A percentile compares a stretch with the other conserved stretches of the same genome.
phyloP scores from a whole-genome alignment of 495 filamentous ascomycete genomes.

The Daldinia vernicosa region DNA sequence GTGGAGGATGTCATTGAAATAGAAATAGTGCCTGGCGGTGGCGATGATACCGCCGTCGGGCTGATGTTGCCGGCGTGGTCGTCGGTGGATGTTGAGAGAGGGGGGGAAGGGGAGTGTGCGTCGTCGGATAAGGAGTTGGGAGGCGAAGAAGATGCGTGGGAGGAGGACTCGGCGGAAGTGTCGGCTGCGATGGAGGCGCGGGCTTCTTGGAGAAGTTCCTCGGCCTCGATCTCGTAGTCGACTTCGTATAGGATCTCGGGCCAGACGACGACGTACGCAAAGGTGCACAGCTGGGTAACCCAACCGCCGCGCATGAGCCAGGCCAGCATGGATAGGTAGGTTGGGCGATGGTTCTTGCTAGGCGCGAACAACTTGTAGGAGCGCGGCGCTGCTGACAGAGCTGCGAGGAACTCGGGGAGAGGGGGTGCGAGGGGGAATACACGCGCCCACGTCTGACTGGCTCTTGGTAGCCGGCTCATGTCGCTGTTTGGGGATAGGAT shows the following conservation, averaged over 20 bases:
- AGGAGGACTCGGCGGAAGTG: conserved; percentile 15
- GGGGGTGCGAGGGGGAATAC: conserved; percentile 82
- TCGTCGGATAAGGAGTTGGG: conserved; percentile 39
- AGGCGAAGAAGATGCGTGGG: conserved; percentile 24
- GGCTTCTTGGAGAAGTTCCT: conserved; percentile 50
- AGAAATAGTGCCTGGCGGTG: background rate
- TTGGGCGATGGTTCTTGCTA: conserved; percentile 84
- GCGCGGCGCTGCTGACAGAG: conserved; percentile 77
- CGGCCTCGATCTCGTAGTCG: conserved; percentile 63
- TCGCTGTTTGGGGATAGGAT: conserved; percentile 93
- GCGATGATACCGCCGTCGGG: background rate
- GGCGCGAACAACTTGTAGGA: conserved; percentile 84
- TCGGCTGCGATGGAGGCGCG: conserved; percentile 11
- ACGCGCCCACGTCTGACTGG: conserved; percentile 74
- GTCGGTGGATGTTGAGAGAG: conserved; percentile 25
- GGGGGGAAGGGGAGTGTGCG: conserved; percentile 40
- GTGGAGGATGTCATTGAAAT: conserved; percentile 34
- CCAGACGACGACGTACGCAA: conserved; percentile 78
- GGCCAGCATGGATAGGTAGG: conserved; percentile 87
- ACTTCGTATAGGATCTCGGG: conserved; percentile 70
- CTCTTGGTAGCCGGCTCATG: conserved; percentile 73
- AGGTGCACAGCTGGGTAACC: conserved; percentile 90
- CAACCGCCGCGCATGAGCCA: conserved; percentile 93
- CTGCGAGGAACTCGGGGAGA: conserved; percentile 83
- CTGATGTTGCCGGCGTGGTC: conserved; percentile 25